Evolutionary conservation across 176 grass and related monocot species (phyloP), one percentile per base, ranked within the genome.

Genomic region (Paspalum notatum): DNA sequence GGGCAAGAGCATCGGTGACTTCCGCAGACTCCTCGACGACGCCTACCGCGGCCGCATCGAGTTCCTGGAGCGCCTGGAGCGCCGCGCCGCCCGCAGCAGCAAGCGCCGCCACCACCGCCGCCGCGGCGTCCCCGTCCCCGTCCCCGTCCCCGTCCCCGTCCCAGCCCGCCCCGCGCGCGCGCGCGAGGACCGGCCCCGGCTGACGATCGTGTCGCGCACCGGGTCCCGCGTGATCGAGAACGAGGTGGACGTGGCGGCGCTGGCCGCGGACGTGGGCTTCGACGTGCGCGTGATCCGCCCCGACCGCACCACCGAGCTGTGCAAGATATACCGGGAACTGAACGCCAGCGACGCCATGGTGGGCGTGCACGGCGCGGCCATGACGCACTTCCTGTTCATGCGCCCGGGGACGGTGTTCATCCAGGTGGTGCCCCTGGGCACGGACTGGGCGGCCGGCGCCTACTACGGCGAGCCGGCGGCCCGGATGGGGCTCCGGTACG

Each of bases 341-440:
- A 95, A 95, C 84, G 84, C 69, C 50, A 95, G 96, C 87, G 96
- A 99, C 71, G 96, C 88, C 26, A 91, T 99, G 96, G 75, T 99
- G 9, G 97, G 97, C 17, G 93, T 99, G 32, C 97, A 99, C 84
- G 97, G 97, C 51, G 93, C 97, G 9, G 97, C 92, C 38, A 93
- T 99, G 97, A 95, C 90, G 54, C 92, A 99, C 64, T 91, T 99
- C 68, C 70, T 99, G 5, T 99, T 95, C 84, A 91, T 99, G 89
- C 85, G 92, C 0, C 92, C 96, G 0, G 90, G 90, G 0, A 91
- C 89, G 82, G 90, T 93, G 84, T 91, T 98, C 90, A 85, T 98
- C 13, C 96, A 98, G 73, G 83, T 98, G 43, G 83, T 98, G 25
- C 95, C 92, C 0, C 88, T 98, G 1, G 90, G 86, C 66, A 91